Evolutionary conservation across 768 basidiomycete species (phyloP), one percentile per base, ranked within the genome.

Genomic region (Glaciozyma martinii): DNA sequence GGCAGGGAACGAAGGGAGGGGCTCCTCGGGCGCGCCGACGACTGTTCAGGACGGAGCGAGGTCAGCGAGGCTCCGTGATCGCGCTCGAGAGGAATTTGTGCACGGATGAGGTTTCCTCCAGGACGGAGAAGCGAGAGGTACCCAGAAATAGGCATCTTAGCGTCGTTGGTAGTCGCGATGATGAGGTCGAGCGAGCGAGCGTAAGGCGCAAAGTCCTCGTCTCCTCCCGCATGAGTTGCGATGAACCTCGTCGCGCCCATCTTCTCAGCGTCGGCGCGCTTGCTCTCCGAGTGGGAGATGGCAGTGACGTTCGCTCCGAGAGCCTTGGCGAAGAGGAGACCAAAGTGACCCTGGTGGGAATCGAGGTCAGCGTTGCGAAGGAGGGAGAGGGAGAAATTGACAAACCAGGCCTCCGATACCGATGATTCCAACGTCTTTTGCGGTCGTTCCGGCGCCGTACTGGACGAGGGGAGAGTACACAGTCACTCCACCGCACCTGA

Each of bases 371-470:
- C 19, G 27, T 18, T 4, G 16, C 16, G 16, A 3, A 56, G 3
- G 50, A n/a, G 27, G 40, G 40, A 59, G 27, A n/a, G 30, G 42
- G n/a, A 15, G 8, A 50, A 32, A n/a, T n/a, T n/a, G 53, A n/a
- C 49, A 16, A 6, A 56, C 52, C 32, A 59, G 47, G 25, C 85
- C 85, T 44, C 85, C 85, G 44, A 87, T 80, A 50, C 85, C 85
- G 66, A 86, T 77, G 50, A 87, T 75, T 52, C 85, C 86, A 68
- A 87, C 82, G 66, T 80, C 81, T 77, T 83, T 84, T 27, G 82
- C 83, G 6, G 80, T 80, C 0, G 83, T 82, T 59, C 68, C 68
- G 57, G 71, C 75, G 27, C 82, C 82, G 74, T 84, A 81, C 33
- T 81, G 77, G 32, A 79, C 77, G 25, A 87, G 76, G 18, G 86